Conservation (phyloP, 2,329 filamentous ascomycete genomes). For the Botrytis cinerea region DNA sequence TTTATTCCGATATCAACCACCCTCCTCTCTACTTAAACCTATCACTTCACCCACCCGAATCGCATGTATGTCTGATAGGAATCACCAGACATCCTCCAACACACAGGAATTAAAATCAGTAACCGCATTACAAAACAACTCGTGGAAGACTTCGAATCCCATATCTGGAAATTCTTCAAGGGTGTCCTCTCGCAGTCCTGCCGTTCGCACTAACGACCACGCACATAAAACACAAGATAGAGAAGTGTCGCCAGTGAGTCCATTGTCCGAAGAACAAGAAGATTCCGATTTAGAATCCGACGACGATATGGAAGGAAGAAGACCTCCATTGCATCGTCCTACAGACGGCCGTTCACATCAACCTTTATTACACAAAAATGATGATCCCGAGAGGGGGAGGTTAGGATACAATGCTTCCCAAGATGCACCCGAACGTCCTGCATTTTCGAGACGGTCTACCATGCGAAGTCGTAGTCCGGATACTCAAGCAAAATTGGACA, state of each 20-base stretch:
- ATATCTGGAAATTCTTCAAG: conserved; percentile 32
- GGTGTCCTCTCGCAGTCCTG: conserved; percentile 27
- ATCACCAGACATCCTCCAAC: conserved; percentile 30
- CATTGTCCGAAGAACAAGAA: conserved; percentile 29
- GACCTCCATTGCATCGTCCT: conserved; percentile 44
- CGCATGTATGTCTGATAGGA: conserved; percentile 40
- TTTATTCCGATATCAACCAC: conserved; percentile 6
- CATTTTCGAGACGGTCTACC: conserved; percentile 60
- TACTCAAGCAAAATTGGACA: conserved; percentile 62
- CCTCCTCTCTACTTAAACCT: background rate
- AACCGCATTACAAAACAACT: conserved; percentile 25
- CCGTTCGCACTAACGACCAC: conserved; percentile 27
- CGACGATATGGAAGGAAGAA: conserved; percentile 43
- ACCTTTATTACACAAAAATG: conserved; percentile 41
- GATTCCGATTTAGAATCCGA: conserved; percentile 34
- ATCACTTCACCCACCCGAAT: conserved; percentile 7
- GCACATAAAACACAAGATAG: conserved; percentile 27
- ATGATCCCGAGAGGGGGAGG: conserved; percentile 39
- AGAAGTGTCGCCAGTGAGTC: conserved; percentile 21
- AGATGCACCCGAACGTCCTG: conserved; percentile 34
- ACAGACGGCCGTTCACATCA: conserved; percentile 45
- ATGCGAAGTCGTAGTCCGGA: conserved; percentile 80
- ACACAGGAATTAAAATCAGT: conserved; percentile 20
- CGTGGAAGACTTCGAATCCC: conserved; percentile 34
- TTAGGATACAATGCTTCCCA: conserved; percentile 38